Evolutionary conservation across 257 asterid species (phyloP).

Genomic region (Leptodermis oblonga): DNA sequence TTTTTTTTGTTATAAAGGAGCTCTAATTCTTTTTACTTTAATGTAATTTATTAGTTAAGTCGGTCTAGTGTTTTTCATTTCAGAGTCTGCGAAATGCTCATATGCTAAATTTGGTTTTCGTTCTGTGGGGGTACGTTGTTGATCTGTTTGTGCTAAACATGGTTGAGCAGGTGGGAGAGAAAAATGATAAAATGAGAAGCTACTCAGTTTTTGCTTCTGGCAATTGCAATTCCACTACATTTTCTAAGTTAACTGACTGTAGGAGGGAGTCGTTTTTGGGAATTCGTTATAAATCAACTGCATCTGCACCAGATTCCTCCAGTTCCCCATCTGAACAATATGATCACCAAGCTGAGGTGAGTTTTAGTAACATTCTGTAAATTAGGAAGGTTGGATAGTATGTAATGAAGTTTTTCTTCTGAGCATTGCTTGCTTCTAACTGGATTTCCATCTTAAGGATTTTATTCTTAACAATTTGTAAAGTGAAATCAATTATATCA

Average conservation of each 20-base stretch:
- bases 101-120: background rate
- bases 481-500: background rate
- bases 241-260: background rate
- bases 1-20: too few relatives aligned
- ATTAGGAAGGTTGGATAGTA: background rate
- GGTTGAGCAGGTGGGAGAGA: constrained; percentile 9
- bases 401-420: background rate
- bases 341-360: constrained; percentile 4
- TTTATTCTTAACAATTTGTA: background rate
- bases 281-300: background rate
- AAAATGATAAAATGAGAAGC: background rate
- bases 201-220: background rate
- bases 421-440: background rate
- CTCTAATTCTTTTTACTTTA: background rate
- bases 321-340: background rate
- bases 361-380: background rate
- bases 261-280: background rate
- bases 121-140: background rate
- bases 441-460: background rate
- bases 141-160: background rate
- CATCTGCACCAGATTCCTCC: constrained; percentile 6
- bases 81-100: background rate
- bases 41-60: background rate
- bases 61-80: background rate
- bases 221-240: background rate